phyloP scores from a whole-genome alignment of 176 grass and related monocot species.

The Themeda triandra region DNA sequence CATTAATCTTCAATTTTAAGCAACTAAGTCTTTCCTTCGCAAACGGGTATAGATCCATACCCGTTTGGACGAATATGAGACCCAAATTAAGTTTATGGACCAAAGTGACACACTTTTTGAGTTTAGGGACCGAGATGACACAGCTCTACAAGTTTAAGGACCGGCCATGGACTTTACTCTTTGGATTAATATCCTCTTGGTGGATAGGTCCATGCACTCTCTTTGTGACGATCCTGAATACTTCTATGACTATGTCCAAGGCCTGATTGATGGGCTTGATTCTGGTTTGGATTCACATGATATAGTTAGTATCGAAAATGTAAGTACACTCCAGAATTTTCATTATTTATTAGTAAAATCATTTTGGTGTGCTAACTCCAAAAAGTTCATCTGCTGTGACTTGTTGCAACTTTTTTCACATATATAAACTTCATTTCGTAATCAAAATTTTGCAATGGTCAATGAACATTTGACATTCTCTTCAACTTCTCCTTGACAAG shows the following conservation, averaged over 20 bases:
- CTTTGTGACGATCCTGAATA: conserved; percentile 90
- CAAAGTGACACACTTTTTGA: no score
- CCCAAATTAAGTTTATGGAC: no score
- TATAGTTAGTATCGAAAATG: conserved; percentile 76
- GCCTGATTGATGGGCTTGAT: conserved; percentile 85
- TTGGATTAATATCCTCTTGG: conserved; percentile 33
- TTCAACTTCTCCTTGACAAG: conserved; percentile 44
- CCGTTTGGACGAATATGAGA: no score
- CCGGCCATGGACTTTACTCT: no score
- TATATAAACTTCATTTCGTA: background rate
- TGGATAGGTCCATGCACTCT: conserved; percentile 77
- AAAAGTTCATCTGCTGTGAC: background rate
- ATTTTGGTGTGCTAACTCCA: no score
- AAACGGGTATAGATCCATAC: no score
- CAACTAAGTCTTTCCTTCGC: no score
- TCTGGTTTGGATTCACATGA: conserved; percentile 75
- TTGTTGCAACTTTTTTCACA: background rate
- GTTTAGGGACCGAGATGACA: no score
- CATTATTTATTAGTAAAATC: background rate
- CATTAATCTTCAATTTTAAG: no score
- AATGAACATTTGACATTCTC: conserved; percentile 8
- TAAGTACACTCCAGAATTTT: conserved; percentile 36
- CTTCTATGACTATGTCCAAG: conserved; percentile 76
- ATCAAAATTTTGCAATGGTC: background rate
- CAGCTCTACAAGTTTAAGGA: no score